A percentile compares a stretch with the other conserved stretches of the same genome.
These are phyloP conservation scores for Colletotrichum echinochloae DNA, from an alignment of 2,329 filamentous ascomycete species.

Conservation along the genomic window DNA sequence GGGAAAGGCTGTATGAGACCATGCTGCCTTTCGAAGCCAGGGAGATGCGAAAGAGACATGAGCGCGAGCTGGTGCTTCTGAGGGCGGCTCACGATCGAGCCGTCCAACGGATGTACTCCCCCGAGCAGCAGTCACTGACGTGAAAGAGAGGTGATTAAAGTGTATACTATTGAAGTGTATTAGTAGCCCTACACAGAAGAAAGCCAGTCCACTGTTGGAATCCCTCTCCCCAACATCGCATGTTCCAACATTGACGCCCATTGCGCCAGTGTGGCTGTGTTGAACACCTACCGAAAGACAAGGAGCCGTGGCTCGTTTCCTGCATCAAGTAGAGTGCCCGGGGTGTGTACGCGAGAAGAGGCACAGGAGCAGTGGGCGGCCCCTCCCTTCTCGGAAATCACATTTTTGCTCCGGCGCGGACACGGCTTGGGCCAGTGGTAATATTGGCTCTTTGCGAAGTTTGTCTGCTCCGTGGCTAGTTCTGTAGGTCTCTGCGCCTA, in stretches of 20 bases:
- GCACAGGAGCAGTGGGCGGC: not conserved
- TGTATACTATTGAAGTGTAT: constrained; percentile 22
- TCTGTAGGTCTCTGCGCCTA: not conserved
- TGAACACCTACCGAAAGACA: not conserved
- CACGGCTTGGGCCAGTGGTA: not conserved
- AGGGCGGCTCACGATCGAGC: constrained; percentile 33
- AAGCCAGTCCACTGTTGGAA: not conserved
- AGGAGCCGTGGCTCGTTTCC: not conserved
- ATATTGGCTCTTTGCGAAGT: not conserved
- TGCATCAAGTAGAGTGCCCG: not conserved
- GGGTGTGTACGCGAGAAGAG: not conserved
- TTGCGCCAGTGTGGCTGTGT: not conserved
- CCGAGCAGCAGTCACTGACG: constrained; percentile 2
- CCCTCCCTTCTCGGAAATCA: not conserved
- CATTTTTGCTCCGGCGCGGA: not conserved
- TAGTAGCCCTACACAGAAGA: constrained; percentile 1
- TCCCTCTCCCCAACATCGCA: not conserved
- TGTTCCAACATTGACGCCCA: too few relatives aligned
- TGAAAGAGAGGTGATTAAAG: not conserved
- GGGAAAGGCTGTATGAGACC: constrained; percentile 26
- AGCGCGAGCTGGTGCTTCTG: constrained; percentile 32
- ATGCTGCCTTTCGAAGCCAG: constrained; percentile 26
- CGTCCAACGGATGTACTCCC: constrained; percentile 24
- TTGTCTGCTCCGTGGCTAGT: not conserved
- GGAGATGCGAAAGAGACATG: constrained; percentile 33